Evolutionary conservation across 2,329 filamentous ascomycete genomes (phyloP), one percentile per base, ranked within the genome.

Genomic region (Clarireedia paspali): DNA sequence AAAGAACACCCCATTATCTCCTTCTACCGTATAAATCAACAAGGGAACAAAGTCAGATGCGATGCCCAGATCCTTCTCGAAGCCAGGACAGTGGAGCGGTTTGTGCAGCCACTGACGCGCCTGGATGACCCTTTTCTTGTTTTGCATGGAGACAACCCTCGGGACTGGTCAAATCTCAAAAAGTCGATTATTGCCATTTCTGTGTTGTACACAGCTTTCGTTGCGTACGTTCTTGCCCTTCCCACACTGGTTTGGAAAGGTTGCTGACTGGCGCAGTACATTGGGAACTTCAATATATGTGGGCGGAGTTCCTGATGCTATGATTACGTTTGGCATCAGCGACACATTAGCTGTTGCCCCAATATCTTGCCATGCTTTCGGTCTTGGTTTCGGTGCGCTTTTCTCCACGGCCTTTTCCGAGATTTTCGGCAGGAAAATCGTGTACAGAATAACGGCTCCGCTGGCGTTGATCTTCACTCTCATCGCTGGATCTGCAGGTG

Each of bases 311-410:
- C 44, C 57, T n/a, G 24, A 23, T 20, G 47, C 57, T 7, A 46
- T 49, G 17, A 15, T 14, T 23, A 23, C 38, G n/a, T 59, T 56
- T 7, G 20, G 42, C 5, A 40, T 54, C 20, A 39, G 42, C 44
- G 47, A 50, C 10, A 55, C 53, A 17, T 24, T 56, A 5, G 53
- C 58, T 6, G 49, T 58, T 5, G n/a, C 54, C 15, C 57, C 57
- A 40, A 47, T 53, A 15, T 57, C 55, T 14, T 50, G 45, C 40
- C 57, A 59, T 30, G 42, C 55, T 5, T 57, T 46, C 6, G 57
- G 57, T 14, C 55, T 59, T 12, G 55, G 55, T n/a, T 20, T 59
- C 6, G 57, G 57, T 12, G 55, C 57, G 10, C 52, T 59, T 12
- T 27, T 59, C 4, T 49, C 38, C 15, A 50, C 56, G 15, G 48